Conservation (phyloP, 257 asterid genomes). For the Anisodus tanguticus region DNA sequence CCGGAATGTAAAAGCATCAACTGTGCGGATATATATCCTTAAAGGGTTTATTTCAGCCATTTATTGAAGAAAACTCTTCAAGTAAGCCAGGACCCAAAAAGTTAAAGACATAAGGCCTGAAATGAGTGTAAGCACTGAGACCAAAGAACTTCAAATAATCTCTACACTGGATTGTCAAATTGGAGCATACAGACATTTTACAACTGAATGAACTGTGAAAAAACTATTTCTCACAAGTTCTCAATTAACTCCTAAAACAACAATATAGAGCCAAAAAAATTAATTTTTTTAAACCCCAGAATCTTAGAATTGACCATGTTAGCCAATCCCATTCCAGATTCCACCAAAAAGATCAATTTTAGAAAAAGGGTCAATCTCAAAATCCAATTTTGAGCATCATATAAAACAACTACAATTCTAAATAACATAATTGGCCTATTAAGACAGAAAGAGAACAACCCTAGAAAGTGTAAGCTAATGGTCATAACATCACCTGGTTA, state of each 20-base stretch:
- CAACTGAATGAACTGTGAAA: neutral
- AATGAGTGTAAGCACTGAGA: neutral
- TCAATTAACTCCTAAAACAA: conserved; percentile 9
- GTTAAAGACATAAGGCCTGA: neutral
- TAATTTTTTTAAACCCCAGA: neutral
- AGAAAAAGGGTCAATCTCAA: conserved; percentile 22
- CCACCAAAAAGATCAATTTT: conserved; percentile 21
- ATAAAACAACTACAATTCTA: neutral
- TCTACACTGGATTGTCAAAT: neutral
- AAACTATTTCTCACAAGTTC: neutral
- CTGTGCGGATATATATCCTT: neutral
- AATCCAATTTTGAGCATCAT: conserved; percentile 9
- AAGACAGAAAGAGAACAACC: too few species aligned
- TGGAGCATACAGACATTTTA: neutral
- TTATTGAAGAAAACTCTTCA: neutral
- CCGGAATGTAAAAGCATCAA: neutral
- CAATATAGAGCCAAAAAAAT: neutral
- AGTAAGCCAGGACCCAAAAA: neutral
- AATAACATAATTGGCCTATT: neutral
- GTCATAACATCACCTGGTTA: too few species aligned
- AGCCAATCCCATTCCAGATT: conserved; percentile 14
- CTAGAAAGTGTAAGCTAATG: too few species aligned
- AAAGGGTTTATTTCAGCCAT: neutral
- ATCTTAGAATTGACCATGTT: conserved; percentile 1
- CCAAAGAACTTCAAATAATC: neutral